These are phyloP conservation scores for Mortierella sp. DNA, from an alignment of 371 early-diverging fungal species.

Conservation along the genomic window DNA sequence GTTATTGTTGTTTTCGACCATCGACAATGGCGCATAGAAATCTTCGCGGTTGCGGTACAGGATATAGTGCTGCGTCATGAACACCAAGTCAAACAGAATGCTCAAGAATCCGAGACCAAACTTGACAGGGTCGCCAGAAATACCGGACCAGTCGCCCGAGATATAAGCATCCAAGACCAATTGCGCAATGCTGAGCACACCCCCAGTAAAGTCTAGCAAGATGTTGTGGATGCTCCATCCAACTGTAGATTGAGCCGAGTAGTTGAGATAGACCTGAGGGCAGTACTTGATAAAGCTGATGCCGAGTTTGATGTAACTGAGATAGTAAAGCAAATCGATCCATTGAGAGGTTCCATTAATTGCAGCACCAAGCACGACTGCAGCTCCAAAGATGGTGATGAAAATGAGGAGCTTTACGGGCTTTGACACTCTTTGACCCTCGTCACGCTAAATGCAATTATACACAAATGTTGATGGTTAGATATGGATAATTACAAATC, in stretches of 20 bases:
- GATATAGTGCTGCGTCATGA: constrained; percentile 88
- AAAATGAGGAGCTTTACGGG: constrained; percentile 55
- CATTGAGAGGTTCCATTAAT: constrained; percentile 55
- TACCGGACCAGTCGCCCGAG: constrained; percentile 76
- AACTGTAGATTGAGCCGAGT: constrained; percentile 80
- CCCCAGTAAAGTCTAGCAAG: constrained; percentile 92
- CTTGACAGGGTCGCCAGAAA: constrained; percentile 78
- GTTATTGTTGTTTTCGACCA: constrained; percentile 3
- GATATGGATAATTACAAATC: no score
- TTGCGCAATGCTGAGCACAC: constrained; percentile 84
- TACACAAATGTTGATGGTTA: background rate
- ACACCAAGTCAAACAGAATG: constrained; percentile 85
- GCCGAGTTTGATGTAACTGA: constrained; percentile 83
- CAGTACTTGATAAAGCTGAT: constrained; percentile 89
- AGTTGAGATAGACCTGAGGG: constrained; percentile 91
- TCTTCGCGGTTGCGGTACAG: constrained; percentile 71
- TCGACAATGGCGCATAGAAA: constrained; percentile 36
- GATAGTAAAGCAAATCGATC: constrained; percentile 79
- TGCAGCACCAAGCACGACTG: constrained; percentile 53
- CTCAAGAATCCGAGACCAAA: constrained; percentile 85
- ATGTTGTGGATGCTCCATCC: constrained; percentile 96
- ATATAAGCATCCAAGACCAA: constrained; percentile 81
- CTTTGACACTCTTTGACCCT: constrained; percentile 59
- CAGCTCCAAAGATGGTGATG: constrained; percentile 57
- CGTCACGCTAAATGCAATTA: constrained; percentile 58